Base-by-base conservation (phyloP, 306 rosid species). In the Urtica urens region DNA sequence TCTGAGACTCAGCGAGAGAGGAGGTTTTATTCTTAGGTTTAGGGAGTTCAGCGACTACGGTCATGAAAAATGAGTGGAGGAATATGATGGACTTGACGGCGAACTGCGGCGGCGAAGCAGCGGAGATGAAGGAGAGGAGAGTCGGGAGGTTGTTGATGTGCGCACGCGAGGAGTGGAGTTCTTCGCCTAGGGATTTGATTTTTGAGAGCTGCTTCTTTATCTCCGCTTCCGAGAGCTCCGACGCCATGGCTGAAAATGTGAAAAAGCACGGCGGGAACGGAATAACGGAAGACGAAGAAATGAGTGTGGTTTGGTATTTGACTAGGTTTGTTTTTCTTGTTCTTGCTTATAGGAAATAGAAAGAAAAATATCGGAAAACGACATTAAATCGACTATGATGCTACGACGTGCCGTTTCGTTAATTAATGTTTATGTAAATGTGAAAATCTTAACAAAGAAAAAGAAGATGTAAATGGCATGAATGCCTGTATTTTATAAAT, bases 71-170 rank as follows among this genome's bases (percentile, higher is more conserved):
- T 41, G 95, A 68, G 15, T 90, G 94, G 42, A 90, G 77, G 2
- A 94, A 76, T 58, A 90, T 87, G 23, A 90, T 82, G 7, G 95
- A 73, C 53, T 85, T 95, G 55, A 90, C 76, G 39, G 70, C 64
- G 23, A 47, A 47, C 35, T 71, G 90, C 31, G 97, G 90, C 24
- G 82, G 85, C 9, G 84, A 70, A 65, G 93, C 37, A 3, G 99
- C 76, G 52, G 82, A 63, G 39, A 90, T 68, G 71, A 34, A 68
- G 15, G 72, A 60, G 57, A 84, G 82, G 15, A 90, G 93, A 2
- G 69, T 49, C 20, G 95, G 95, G 49, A 90, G 97, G 62, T 90
- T 84, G 78, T 90, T 84, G 67, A 79, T 68, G 72, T 90, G 80
- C 18, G 53, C 55, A 7, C 92, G 59, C 18, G 87, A 84, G 1